phyloP scores from a whole-genome alignment of 495 filamentous ascomycete species.

The Penicillium cinerascens region DNA sequence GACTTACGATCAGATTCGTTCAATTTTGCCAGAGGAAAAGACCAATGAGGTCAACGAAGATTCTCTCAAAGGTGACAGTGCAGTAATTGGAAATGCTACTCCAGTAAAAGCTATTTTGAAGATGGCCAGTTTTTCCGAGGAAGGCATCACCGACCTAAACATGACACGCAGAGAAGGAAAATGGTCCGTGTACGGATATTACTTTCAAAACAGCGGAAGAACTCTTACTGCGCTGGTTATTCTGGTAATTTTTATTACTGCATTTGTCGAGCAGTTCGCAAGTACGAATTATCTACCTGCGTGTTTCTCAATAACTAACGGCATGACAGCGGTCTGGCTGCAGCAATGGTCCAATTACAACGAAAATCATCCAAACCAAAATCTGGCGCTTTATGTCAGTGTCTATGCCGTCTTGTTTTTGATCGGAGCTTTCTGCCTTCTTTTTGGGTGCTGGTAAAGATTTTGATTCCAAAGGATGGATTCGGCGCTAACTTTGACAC shows the following conservation, averaged over 20 bases:
- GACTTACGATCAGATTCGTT: background rate
- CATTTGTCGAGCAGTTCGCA: background rate
- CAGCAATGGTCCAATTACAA: conserved; percentile 44
- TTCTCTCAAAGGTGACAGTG: background rate
- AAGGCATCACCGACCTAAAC: background rate
- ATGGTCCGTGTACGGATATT: conserved; percentile 47
- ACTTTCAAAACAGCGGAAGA: conserved; percentile 30
- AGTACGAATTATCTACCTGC: background rate
- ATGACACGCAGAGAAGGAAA: conserved; percentile 36
- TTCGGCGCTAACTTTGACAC: conserved; percentile 8
- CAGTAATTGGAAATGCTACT: background rate
- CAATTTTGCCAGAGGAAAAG: background rate
- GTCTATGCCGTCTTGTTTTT: conserved; percentile 41
- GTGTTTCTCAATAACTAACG: background rate
- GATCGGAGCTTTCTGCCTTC: conserved; percentile 19
- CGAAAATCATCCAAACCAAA: conserved; percentile 23
- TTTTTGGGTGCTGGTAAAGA: conserved; percentile 29
- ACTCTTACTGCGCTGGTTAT: background rate
- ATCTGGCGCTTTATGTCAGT: conserved; percentile 42
- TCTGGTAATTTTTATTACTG: background rate
- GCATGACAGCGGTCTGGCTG: conserved; percentile 40
- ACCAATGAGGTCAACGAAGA: background rate
- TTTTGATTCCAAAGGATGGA: background rate
- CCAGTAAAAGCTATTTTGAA: background rate
- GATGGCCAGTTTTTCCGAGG: background rate